A percentile compares a stretch with the other conserved stretches of the same genome.
phyloP scores from a whole-genome alignment of 192 early-diverging fungal species.

The Backusella liffmaniae region DNA sequence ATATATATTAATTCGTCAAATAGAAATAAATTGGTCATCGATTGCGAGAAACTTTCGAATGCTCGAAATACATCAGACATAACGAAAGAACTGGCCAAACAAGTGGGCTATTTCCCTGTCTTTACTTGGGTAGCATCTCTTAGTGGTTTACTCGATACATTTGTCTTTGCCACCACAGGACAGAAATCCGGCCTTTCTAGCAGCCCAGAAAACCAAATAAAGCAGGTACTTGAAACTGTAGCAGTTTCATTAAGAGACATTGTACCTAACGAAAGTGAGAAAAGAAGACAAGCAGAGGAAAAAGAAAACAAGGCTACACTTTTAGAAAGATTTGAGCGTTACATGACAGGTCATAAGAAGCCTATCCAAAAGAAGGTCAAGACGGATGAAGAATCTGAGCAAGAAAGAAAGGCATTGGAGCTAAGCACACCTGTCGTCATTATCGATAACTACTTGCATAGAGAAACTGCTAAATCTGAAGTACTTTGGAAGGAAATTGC shows the following conservation, averaged over 20 bases:
- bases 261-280: constrained; percentile 21
- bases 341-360: background rate
- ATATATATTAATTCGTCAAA: background rate
- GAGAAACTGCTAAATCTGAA: constrained; percentile 60
- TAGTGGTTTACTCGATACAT: constrained; percentile 75
- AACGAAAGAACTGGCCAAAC: constrained; percentile 72
- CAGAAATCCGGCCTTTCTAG: constrained; percentile 83
- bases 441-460: constrained; percentile 82
- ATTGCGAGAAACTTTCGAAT: constrained; percentile 75
- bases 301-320: constrained; percentile 7
- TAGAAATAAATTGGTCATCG: constrained; percentile 71
- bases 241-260: constrained; percentile 72
- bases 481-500: constrained; percentile 71
- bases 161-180: constrained; percentile 87
- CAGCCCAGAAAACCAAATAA: constrained; percentile 79
- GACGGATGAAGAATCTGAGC: constrained; percentile 28
- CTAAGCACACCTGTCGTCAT: constrained; percentile 82
- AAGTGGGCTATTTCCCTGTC: constrained; percentile 90
- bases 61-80: constrained; percentile 72
- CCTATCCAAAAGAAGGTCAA: constrained; percentile 12
- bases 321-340: background rate
- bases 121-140: constrained; percentile 78
- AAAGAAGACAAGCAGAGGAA: background rate
- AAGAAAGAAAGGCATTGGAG: constrained; percentile 32
- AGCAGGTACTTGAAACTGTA: constrained; percentile 80